phyloP scores from a whole-genome alignment of 306 rosid genomes.

The Bauhinia variegata region DNA sequence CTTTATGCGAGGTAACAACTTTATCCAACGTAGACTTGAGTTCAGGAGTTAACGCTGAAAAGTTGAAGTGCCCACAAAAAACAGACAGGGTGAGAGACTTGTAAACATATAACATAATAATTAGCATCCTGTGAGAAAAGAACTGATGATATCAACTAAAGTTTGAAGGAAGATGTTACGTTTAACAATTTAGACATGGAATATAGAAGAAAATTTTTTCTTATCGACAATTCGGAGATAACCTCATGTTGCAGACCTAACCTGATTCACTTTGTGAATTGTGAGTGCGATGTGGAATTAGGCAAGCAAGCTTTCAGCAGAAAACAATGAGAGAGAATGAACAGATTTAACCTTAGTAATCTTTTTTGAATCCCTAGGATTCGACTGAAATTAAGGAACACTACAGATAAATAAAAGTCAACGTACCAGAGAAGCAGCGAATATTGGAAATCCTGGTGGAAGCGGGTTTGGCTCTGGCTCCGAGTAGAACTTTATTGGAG shows the following conservation, averaged over 20 bases:
- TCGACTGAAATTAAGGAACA: not conserved
- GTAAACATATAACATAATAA: not conserved
- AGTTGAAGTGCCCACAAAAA: not conserved
- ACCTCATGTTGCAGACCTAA: too few species aligned
- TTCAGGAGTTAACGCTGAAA: slow-evolving; percentile 78
- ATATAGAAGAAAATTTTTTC: too few species aligned
- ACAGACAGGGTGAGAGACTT: not conserved
- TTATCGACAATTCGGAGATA: too few species aligned
- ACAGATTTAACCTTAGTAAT: too few species aligned
- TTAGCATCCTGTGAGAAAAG: not conserved
- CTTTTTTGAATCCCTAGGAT: too few species aligned
- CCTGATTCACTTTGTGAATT: too few species aligned
- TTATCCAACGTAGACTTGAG: slow-evolving; percentile 87
- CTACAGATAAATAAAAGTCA: not conserved
- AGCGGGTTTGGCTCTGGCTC: slow-evolving; percentile 38
- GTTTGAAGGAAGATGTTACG: too few species aligned
- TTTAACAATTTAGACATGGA: too few species aligned
- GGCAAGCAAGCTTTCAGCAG: too few species aligned
- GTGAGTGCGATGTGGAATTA: too few species aligned
- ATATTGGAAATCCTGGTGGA: slow-evolving; percentile 34
- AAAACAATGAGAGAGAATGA: too few species aligned
- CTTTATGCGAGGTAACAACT: slow-evolving; percentile 78
- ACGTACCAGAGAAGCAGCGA: slow-evolving; percentile 77
- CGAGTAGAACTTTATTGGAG: slow-evolving; percentile 27
- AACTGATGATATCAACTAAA: not conserved